Evolutionary conservation across 371 early-diverging fungal genomes (phyloP).

Genomic region (Mortierella sp.): DNA sequence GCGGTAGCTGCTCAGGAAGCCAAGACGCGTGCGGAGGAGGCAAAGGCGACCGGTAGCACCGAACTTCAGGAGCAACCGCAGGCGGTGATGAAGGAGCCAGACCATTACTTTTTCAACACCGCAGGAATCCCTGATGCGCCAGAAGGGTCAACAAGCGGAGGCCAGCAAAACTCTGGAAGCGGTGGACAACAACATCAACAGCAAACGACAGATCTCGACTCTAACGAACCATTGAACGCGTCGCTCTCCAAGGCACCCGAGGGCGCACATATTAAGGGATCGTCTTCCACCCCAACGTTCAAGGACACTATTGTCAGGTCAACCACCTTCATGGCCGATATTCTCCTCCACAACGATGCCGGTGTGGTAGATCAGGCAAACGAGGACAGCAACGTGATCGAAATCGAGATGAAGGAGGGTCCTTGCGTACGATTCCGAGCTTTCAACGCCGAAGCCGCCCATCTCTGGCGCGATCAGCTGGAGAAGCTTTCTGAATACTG

Average conservation of each 20-base stretch:
- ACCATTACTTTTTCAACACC: slow-evolving; percentile 47
- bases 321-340: slow-evolving; percentile 32
- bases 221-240: slow-evolving; percentile 1
- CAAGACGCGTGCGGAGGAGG: background rate
- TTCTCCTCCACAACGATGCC: slow-evolving; percentile 31
- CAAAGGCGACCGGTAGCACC: background rate
- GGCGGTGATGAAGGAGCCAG: slow-evolving; percentile 26
- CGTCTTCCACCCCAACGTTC: slow-evolving; percentile 9
- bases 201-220: background rate
- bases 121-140: slow-evolving; percentile 1
- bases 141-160: background rate
- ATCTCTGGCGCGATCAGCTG: slow-evolving; percentile 67
- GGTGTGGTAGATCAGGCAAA: slow-evolving; percentile 16
- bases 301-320: slow-evolving; percentile 25
- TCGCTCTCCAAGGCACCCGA: slow-evolving; percentile 4
- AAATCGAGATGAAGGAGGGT: slow-evolving; percentile 50
- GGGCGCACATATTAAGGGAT: background rate
- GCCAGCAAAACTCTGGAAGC: background rate
- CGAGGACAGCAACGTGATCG: slow-evolving; percentile 47
- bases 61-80: slow-evolving; percentile 13
- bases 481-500: slow-evolving; percentile 64
- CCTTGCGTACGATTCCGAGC: slow-evolving; percentile 52
- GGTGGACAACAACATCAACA: slow-evolving; percentile 17
- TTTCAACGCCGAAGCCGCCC: slow-evolving; percentile 62
- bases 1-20: slow-evolving; percentile 17